Percentiles rank a stretch among this genome's conserved stretches.
Conservation (phyloP, 495 filamentous ascomycete species). For the Penicillium psychrofluorescens region DNA sequence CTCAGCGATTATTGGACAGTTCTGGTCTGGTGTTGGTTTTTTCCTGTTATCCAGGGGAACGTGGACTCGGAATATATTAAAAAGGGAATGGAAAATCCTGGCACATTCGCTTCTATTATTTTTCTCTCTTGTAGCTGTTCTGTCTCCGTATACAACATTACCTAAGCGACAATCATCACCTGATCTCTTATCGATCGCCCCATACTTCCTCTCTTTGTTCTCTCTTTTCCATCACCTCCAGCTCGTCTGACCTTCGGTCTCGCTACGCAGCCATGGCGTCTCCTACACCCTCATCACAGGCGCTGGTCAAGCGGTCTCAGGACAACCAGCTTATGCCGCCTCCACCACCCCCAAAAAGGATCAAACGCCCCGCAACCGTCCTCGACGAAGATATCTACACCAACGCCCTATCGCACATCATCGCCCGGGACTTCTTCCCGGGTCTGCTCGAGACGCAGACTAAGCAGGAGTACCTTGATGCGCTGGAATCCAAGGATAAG, state of each 20-base stretch:
- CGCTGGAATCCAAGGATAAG: conserved; percentile 73
- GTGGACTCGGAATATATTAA: conserved; percentile 13
- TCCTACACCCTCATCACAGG: conserved; percentile 25
- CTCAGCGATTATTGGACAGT: conserved; percentile 24
- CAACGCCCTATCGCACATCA: conserved; percentile 84
- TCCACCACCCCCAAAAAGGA: conserved; percentile 79
- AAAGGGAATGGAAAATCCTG: conserved; percentile 16
- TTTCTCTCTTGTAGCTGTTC: conserved; percentile 1
- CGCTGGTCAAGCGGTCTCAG: conserved; percentile 44
- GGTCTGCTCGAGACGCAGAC: conserved; percentile 77
- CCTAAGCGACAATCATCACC: not conserved
- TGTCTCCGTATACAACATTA: too few relatives aligned
- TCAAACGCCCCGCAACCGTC: conserved; percentile 84
- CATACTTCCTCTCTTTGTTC: too few relatives aligned
- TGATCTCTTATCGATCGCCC: not conserved
- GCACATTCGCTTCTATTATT: conserved; percentile 16
- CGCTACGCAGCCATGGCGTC: conserved; percentile 9
- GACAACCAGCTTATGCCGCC: conserved; percentile 74
- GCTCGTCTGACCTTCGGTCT: not conserved
- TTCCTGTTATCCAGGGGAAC: conserved; percentile 1
- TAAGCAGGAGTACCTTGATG: conserved; percentile 88
- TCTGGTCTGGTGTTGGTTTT: conserved; percentile 14
- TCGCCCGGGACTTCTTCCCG: conserved; percentile 94
- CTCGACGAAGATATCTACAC: conserved; percentile 95
- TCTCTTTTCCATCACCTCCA: not conserved